Conservation (phyloP, 2,329 filamentous ascomycete genomes). For the Hymenoscyphus fraxineus region DNA sequence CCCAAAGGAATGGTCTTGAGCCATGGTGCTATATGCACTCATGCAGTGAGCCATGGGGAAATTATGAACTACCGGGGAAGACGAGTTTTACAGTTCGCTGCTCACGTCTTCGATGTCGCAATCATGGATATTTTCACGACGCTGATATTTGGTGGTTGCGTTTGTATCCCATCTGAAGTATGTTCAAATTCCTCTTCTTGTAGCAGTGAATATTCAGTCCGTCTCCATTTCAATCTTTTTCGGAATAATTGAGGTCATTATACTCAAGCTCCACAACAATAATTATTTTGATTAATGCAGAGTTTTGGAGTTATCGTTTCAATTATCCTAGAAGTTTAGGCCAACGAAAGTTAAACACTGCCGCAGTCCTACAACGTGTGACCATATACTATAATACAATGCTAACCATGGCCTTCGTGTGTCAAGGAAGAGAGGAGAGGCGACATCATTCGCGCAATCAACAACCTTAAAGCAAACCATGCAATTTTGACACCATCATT, state of each 20-base stretch:
- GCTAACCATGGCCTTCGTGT: background rate
- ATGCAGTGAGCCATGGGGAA: constrained; percentile 9
- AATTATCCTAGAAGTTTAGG: too few relatives aligned
- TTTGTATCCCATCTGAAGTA: constrained; percentile 26
- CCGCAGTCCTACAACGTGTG: background rate
- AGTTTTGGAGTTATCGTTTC: too few relatives aligned
- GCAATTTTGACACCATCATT: constrained; percentile 23
- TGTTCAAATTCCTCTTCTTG: background rate
- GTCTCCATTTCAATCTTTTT: too few relatives aligned
- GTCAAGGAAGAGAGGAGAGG: constrained; percentile 16
- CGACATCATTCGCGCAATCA: constrained; percentile 18
- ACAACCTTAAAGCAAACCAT: constrained; percentile 17
- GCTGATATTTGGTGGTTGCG: constrained; percentile 19
- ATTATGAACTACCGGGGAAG: constrained; percentile 6
- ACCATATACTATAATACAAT: background rate
- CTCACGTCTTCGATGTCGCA: constrained; percentile 23
- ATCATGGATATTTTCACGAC: constrained; percentile 23
- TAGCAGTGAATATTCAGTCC: too few relatives aligned
- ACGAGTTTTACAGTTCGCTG: constrained; percentile 24
- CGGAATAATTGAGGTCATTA: too few relatives aligned
- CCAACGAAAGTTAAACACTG: background rate
- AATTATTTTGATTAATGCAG: too few relatives aligned
- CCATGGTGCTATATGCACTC: constrained; percentile 9
- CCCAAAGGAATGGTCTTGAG: constrained; percentile 25
- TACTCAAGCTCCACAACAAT: too few relatives aligned